Evolutionary conservation across 257 asterid species (phyloP).

Genomic region (Rubia yunnanensis): DNA sequence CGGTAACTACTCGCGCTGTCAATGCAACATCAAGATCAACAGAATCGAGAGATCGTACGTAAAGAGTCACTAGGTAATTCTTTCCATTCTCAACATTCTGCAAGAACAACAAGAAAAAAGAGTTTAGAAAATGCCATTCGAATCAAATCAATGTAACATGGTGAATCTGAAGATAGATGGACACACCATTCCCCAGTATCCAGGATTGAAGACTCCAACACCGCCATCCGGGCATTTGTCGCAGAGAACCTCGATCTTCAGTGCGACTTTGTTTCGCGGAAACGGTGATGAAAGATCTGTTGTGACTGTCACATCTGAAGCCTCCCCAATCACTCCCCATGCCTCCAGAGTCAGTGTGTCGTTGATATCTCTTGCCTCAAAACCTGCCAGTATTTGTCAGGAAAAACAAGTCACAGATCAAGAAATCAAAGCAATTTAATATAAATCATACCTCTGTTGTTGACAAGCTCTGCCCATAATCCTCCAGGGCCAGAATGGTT

Average conservation of each 20-base stretch:
- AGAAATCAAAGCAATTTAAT: no score
- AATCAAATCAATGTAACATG: neutral
- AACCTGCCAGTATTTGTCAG: slow-evolving; percentile 44
- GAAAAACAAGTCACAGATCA: neutral
- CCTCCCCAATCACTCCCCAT: slow-evolving; percentile 73
- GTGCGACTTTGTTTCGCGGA: slow-evolving; percentile 71
- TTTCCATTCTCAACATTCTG: slow-evolving; percentile 90
- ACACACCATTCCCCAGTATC: slow-evolving; percentile 97
- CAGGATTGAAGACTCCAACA: slow-evolving; percentile 91
- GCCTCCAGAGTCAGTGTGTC: slow-evolving; percentile 77
- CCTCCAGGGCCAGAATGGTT: slow-evolving; percentile 7
- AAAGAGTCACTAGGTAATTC: slow-evolving; percentile 62
- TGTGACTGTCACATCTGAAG: slow-evolving; percentile 52
- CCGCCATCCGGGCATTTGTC: slow-evolving; percentile 68
- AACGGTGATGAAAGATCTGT: slow-evolving; percentile 82
- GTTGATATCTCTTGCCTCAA: slow-evolving; percentile 80
- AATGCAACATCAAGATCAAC: slow-evolving; percentile 53
- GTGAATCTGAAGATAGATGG: neutral
- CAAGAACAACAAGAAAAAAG: slow-evolving; percentile 22
- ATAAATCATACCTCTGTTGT: neutral
- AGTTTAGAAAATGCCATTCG: neutral
- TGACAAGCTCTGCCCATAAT: slow-evolving; percentile 8
- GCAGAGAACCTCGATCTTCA: slow-evolving; percentile 73
- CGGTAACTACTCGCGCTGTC: slow-evolving; percentile 38
- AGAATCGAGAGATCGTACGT: slow-evolving; percentile 53